Conservation (phyloP, 768 basidiomycete genomes). For the Agaricus blazei region DNA sequence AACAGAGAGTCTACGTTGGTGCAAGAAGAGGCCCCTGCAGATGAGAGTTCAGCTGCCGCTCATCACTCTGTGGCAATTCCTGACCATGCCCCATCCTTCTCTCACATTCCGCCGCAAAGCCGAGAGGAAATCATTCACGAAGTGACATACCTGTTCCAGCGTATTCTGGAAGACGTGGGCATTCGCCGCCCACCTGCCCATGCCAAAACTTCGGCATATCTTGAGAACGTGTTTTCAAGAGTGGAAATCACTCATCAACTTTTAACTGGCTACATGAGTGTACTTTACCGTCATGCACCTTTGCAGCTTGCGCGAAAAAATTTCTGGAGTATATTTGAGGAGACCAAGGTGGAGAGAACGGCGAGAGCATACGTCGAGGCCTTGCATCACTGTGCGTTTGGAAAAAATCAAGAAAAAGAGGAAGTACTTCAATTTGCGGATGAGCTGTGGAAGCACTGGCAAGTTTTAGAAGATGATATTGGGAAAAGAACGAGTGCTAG, state of each 20-base stretch:
- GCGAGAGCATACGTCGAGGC: constrained; percentile 58
- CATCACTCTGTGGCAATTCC: neutral
- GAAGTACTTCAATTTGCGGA: constrained; percentile 48
- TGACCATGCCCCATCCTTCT: constrained; percentile 26
- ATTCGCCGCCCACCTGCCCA: neutral
- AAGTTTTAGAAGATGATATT: constrained; percentile 34
- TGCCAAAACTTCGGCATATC: constrained; percentile 9
- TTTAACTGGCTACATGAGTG: constrained; percentile 76
- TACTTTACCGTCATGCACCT: constrained; percentile 53
- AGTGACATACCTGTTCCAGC: constrained; percentile 56
- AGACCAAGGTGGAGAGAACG: constrained; percentile 38
- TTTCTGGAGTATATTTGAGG: constrained; percentile 48
- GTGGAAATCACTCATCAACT: constrained; percentile 60
- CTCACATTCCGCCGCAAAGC: constrained; percentile 68
- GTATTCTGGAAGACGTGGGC: constrained; percentile 36
- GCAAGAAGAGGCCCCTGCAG: constrained; percentile 11
- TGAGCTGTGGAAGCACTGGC: constrained; percentile 67
- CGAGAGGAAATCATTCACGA: constrained; percentile 69
- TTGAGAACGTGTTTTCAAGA: constrained; percentile 39
- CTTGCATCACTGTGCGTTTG: constrained; percentile 56
- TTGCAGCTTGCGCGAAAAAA: constrained; percentile 43
- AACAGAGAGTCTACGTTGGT: constrained; percentile 43
- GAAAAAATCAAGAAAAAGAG: constrained; percentile 41
- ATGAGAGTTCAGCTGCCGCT: neutral
- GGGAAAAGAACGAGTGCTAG: constrained; percentile 34